These are phyloP conservation scores for Tuber umbilicatum DNA, from an alignment of 495 filamentous ascomycete species.

Conservation along the genomic window DNA sequence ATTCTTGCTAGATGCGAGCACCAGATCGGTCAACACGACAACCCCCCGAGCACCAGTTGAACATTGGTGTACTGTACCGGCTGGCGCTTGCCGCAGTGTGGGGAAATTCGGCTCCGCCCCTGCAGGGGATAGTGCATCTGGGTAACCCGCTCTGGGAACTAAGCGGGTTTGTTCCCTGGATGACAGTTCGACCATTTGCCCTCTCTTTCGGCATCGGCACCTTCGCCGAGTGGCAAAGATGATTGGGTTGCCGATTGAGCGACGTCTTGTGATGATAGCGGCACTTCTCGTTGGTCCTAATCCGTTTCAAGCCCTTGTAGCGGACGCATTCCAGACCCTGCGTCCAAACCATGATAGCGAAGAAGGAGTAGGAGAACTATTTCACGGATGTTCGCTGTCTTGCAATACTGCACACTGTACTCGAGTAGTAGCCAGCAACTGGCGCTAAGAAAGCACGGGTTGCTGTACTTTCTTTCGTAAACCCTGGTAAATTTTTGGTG, in stretches of 20 bases:
- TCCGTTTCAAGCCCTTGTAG: neutral
- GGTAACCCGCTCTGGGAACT: neutral
- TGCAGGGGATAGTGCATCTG: neutral
- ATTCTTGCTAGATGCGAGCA: no score
- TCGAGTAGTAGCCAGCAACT: neutral
- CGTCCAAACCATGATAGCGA: neutral
- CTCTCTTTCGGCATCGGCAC: neutral
- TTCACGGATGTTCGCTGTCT: neutral
- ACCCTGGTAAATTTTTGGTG: neutral
- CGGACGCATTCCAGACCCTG: no score
- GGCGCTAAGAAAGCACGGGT: neutral
- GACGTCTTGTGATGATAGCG: neutral
- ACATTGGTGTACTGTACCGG: neutral
- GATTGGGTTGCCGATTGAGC: neutral
- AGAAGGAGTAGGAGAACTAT: neutral
- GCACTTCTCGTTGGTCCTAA: neutral
- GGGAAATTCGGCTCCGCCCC: neutral
- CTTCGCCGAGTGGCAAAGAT: neutral
- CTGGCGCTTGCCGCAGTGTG: neutral
- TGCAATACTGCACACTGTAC: neutral
- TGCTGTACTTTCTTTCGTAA: neutral
- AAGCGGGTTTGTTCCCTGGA: neutral
- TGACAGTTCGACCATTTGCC: neutral
- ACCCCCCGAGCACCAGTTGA: neutral
- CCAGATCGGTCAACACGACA: neutral